These are phyloP conservation scores for Metschnikowia koreensis DNA, from an alignment of 805 yeast genomes.

Conservation along the genomic window DNA sequence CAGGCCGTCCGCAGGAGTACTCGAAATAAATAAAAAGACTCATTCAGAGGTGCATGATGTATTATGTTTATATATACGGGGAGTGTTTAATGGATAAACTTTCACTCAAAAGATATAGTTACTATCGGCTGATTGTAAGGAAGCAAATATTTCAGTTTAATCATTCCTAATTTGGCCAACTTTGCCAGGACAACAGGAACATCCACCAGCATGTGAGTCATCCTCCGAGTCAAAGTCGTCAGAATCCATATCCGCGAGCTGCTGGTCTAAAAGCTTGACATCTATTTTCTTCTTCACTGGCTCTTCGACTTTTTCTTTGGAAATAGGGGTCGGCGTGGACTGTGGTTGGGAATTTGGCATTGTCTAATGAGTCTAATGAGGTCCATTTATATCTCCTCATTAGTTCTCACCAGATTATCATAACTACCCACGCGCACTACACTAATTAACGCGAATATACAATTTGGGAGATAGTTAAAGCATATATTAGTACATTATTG, in stretches of 20 bases:
- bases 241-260: constrained; percentile 20
- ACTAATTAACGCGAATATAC: background rate
- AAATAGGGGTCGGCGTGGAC: background rate
- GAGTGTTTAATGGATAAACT: background rate
- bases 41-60: background rate
- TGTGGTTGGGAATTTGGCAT: constrained; percentile 4
- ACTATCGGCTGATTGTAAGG: background rate
- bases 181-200: constrained; percentile 19
- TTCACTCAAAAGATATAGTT: background rate
- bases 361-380: too few relatives aligned
- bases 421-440: background rate
- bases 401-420: background rate
- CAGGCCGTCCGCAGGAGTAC: constrained; percentile 15
- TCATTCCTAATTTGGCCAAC: constrained; percentile 15
- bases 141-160: background rate
- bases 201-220: constrained; percentile 13
- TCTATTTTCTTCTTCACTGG: constrained; percentile 10
- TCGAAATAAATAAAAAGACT: constrained; percentile 11
- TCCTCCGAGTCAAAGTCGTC: constrained; percentile 20
- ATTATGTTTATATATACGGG: background rate
- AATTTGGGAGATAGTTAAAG: too few relatives aligned
- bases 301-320: background rate
- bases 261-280: constrained; percentile 19
- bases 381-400: too few relatives aligned
- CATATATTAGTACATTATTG: background rate